Evolutionary conservation across 805 yeast genomes (phyloP).

Genomic region (Ascoidea tarda): DNA sequence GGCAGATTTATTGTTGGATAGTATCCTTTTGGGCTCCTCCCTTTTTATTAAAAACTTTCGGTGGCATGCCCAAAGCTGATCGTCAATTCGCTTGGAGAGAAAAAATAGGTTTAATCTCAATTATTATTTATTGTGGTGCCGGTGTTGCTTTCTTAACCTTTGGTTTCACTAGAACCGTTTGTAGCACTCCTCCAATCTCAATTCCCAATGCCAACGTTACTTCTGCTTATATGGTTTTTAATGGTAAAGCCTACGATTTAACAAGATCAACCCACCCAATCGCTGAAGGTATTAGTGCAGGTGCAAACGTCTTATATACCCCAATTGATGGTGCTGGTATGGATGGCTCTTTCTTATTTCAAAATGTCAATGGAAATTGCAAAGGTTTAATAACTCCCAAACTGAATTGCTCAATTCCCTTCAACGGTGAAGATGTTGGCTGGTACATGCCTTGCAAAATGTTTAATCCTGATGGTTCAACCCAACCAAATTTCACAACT

Average conservation of each 20-base stretch:
- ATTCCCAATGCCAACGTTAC: constrained; percentile 46
- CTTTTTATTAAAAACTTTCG: constrained; percentile 53
- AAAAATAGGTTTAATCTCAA: constrained; percentile 70
- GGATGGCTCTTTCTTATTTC: constrained; percentile 77
- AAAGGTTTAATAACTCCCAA: constrained; percentile 62
- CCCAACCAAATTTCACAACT: constrained; percentile 46
- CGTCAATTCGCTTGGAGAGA: constrained; percentile 97
- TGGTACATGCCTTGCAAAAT: constrained; percentile 95
- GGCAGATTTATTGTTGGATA: constrained; percentile 71
- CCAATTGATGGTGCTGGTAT: constrained; percentile 80
- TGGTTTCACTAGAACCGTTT: constrained; percentile 79
- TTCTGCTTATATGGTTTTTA: constrained; percentile 51
- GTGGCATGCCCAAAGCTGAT: constrained; percentile 53
- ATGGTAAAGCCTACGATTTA: constrained; percentile 70
- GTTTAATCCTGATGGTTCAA: constrained; percentile 55
- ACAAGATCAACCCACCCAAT: constrained; percentile 62
- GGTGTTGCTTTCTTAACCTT: constrained; percentile 78
- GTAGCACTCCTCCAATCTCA: constrained; percentile 33
- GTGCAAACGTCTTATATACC: constrained; percentile 66
- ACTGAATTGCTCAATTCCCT: constrained; percentile 35
- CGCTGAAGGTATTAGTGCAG: constrained; percentile 63
- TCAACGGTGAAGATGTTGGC: constrained; percentile 45
- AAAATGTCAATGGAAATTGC: constrained; percentile 87
- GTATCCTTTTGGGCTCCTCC: constrained; percentile 92
- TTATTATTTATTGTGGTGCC: constrained; percentile 62